phyloP scores from a whole-genome alignment of 139 green algal genomes.

The Chlamydomonas incerta region DNA sequence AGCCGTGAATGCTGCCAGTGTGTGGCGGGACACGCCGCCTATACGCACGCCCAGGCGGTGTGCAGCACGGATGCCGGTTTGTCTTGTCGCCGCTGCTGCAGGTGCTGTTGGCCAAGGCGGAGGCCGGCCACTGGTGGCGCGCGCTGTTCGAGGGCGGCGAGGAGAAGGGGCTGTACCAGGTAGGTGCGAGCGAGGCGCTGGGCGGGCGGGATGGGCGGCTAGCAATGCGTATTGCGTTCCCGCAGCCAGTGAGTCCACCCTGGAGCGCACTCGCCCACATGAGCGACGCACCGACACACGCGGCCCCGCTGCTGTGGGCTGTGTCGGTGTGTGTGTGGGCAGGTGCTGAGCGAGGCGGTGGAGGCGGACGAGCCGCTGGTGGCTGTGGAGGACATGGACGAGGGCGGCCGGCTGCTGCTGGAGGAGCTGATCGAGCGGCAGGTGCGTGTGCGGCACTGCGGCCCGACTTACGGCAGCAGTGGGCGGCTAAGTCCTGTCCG shows the following conservation, averaged over 20 bases:
- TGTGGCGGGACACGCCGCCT: background rate
- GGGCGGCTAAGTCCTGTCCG: too few species aligned
- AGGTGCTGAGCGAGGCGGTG: slow-evolving; percentile 80
- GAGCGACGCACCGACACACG: too few species aligned
- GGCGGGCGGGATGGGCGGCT: too few species aligned
- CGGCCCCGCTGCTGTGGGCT: too few species aligned
- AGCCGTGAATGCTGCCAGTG: too few species aligned
- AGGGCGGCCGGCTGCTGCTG: slow-evolving; percentile 42
- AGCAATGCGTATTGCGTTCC: too few species aligned
- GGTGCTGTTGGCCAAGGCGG: slow-evolving; percentile 76
- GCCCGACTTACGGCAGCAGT: too few species aligned
- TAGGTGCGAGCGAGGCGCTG: background rate
- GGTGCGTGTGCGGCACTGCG: background rate
- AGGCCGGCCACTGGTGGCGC: slow-evolving; percentile 70
- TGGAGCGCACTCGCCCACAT: too few species aligned
- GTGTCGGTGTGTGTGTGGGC: background rate
- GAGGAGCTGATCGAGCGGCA: slow-evolving; percentile 41
- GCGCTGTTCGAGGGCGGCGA: slow-evolving; percentile 74
- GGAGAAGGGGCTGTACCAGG: slow-evolving; percentile 75
- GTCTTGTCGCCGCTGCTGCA: slow-evolving; percentile 11
- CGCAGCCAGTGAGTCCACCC: too few species aligned
- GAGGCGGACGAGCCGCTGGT: slow-evolving; percentile 62
- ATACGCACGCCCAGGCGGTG: too few species aligned
- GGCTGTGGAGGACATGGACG: slow-evolving; percentile 62
- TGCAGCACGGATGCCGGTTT: too few species aligned